Base-by-base conservation (phyloP, 2,329 filamentous ascomycete genomes). In the Ophiocordyceps camponoti-floridani region DNA sequence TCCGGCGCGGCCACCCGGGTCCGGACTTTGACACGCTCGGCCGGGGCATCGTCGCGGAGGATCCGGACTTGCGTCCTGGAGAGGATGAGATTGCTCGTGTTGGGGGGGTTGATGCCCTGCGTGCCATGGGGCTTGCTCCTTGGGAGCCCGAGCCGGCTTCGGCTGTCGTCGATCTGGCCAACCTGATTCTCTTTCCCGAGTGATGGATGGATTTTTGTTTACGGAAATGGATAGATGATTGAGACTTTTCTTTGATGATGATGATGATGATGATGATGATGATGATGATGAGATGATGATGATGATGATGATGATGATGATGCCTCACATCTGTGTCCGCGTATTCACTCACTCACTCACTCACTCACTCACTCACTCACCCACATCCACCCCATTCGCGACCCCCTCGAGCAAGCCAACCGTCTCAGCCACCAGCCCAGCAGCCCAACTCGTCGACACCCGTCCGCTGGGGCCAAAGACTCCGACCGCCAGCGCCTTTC, bases 121-220 rank as follows among this genome's bases (percentile, higher is more conserved):
- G 68, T 49, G 72, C 72, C n/a, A 77, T 77, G 72, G 73, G 73
- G 0, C 59, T 77, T 1, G 65, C 65, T 35, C 69, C 68, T 3
- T 75, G 71, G 65, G 65, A 65, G 49, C 30, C 30, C 13, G 53
- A 12, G 50, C 55, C 2, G 53, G 49, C 23, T 62, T 60, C 10
- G 56, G 62, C 26, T 52, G 67, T 75, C 1, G 64, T 73, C 12
- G 58, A 68, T 35, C 58, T 75, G 35, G 70, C 71, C 19, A 75
- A 75, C 52, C 72, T 72, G 45, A 75, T 76, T 44, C 46, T 47
- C 11, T 47, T 47, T 18, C 46, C 46, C 1, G 44, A 47, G 7
- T 47, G 41, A 45, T 23, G 23, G 23, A 23, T 23, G 3, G 23
- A n/a, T n/a, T n/a, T n/a, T n/a, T n/a, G n/a, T n/a, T 23, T 23